These are phyloP conservation scores for Tylopilus orsonianus DNA, from an alignment of 1,284 basidiomycete species.

Conservation along the genomic window DNA sequence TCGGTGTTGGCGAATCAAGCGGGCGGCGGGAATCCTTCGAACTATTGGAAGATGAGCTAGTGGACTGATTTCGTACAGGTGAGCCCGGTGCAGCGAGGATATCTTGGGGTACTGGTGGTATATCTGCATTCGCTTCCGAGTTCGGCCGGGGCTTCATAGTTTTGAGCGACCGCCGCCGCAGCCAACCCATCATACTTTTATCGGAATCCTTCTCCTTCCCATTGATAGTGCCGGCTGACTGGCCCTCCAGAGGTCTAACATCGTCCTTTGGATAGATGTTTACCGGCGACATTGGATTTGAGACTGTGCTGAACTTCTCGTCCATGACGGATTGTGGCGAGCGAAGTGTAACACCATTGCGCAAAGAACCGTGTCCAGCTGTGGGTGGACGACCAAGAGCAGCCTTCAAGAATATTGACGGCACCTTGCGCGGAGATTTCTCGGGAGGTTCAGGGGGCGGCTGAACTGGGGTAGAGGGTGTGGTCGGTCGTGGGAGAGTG, in stretches of 20 bases:
- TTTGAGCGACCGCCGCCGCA: constrained; percentile 51
- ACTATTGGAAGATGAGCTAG: constrained; percentile 21
- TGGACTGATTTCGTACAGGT: constrained; percentile 28
- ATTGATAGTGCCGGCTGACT: constrained; percentile 24
- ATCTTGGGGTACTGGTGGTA: constrained; percentile 16
- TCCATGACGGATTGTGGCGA: constrained; percentile 7
- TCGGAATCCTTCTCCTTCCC: constrained; percentile 44
- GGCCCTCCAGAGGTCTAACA: constrained; percentile 6
- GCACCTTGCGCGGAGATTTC: constrained; percentile 31
- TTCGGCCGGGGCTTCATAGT: constrained; percentile 24
- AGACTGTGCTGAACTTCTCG: constrained; percentile 14
- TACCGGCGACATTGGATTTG: constrained; percentile 14
- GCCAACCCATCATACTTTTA: constrained; percentile 52
- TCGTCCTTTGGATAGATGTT: constrained; percentile 21
- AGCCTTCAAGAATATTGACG: constrained; percentile 20
- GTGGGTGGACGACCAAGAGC: constrained; percentile 14
- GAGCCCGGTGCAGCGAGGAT: constrained; percentile 17
- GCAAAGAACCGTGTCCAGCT: constrained; percentile 10
- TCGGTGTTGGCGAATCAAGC: constrained; percentile 24
- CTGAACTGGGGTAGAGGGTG: constrained; percentile 20
- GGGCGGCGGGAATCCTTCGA: constrained; percentile 27
- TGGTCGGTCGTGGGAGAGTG: constrained; percentile 28
- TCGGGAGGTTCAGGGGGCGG: constrained; percentile 12
- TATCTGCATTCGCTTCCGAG: constrained; percentile 21
- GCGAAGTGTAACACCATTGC: constrained; percentile 10